Base-by-base conservation (phyloP, 305 asterid genomes). In the Fraxinus greggii region DNA sequence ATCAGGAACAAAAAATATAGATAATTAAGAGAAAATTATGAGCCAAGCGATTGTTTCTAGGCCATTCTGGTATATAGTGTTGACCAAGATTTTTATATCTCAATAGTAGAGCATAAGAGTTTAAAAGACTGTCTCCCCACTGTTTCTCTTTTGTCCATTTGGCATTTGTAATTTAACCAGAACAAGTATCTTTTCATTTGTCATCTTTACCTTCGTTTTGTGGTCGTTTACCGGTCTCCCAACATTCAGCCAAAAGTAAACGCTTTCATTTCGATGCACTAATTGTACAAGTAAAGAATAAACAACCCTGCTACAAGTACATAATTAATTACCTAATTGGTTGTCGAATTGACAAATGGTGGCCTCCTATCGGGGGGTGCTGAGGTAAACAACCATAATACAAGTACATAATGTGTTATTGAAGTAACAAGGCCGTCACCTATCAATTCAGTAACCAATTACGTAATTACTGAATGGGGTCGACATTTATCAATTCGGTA, bases 101-200 rank as follows among this genome's bases (percentile, higher is more conserved):
- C 15, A 23, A 23, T 7, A 8, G 72, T 23, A 63, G 7, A 63
- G 36, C 38, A 26, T 36, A 26, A 67, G 36, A 28, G 21, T 67
- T 67, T 6, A 73, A 35, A 28, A 5, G 21, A 26, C 5, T 33
- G 6, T 26, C 36, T 31, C 9, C 28, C 26, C 48, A 21, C 32
- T 73, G 56, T 69, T 42, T 48, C 81, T 82, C 42, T 72, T 80
- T 88, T 83, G 88, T 84, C 86, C 76, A 21, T 86, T 79, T 81
- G 72, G 84, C 76, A 17, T 86, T 79, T 81, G 63, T 83, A 78
- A 84, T 82, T 80, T 79, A 73, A 45, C 76, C 15, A 40, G 3
- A 45, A 4, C 6, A 45, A 0, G 6, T 15, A 45, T 67, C 40
- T 84, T 59, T 81, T 51, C 48, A 12, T 13, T 45, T 45, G 56